phyloP scores from a whole-genome alignment of 208 protist species.

The Blastocrithidia nonstop region DNA sequence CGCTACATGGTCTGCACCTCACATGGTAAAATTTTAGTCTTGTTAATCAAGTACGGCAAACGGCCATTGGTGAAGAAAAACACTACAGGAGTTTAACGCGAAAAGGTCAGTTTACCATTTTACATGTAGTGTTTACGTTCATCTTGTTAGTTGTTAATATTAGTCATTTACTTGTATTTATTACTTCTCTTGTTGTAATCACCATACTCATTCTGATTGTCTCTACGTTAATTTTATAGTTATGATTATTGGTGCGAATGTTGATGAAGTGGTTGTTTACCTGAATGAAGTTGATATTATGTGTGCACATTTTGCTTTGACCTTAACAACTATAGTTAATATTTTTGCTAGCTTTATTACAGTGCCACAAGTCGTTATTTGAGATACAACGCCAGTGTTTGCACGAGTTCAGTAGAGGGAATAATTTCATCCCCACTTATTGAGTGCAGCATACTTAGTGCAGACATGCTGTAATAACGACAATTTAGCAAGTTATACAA shows the following conservation, averaged over 20 bases:
- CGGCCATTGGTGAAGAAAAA: slow-evolving; percentile 60
- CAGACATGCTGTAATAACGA: slow-evolving; percentile 49
- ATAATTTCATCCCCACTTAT: slow-evolving; percentile 36
- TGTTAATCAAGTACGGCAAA: slow-evolving; percentile 36
- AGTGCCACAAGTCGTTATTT: slow-evolving; percentile 21
- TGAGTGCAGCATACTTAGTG: slow-evolving; percentile 17
- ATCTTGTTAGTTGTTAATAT: slow-evolving; percentile 11
- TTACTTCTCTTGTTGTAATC: too few relatives aligned
- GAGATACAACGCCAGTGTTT: slow-evolving; percentile 34
- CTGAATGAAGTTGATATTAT: too few relatives aligned
- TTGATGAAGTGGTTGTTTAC: too few relatives aligned
- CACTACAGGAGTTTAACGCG: slow-evolving; percentile 24
- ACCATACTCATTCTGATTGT: too few relatives aligned
- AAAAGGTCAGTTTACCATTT: not conserved
- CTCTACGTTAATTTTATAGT: too few relatives aligned
- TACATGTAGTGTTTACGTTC: slow-evolving; percentile 1
- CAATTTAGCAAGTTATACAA: slow-evolving; percentile 45
- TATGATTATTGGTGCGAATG: too few relatives aligned
- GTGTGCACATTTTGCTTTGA: too few relatives aligned
- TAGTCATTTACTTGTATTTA: too few relatives aligned
- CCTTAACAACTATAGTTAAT: too few relatives aligned
- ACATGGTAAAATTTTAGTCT: slow-evolving; percentile 12
- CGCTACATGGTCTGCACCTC: slow-evolving; percentile 26
- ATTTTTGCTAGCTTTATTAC: too few relatives aligned
- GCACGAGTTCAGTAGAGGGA: slow-evolving; percentile 33